phyloP scores from a whole-genome alignment of 2,329 filamentous ascomycete species.

The Penicillium sumatraense region DNA sequence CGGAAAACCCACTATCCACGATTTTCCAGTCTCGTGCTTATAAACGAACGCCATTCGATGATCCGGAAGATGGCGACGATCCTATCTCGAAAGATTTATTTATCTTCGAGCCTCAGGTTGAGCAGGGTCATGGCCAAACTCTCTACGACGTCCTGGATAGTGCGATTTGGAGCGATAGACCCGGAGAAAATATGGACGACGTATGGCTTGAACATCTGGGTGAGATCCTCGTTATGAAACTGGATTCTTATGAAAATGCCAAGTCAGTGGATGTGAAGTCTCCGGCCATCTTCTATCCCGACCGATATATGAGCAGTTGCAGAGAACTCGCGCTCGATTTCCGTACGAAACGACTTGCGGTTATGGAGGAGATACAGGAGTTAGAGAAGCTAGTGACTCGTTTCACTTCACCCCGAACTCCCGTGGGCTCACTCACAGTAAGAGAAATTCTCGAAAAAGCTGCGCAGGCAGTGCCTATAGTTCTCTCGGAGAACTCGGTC shows the following conservation, averaged over 20 bases:
- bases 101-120: slow-evolving; percentile 43
- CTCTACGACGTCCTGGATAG: slow-evolving; percentile 61
- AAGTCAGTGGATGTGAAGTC: slow-evolving; percentile 53
- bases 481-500: slow-evolving; percentile 23
- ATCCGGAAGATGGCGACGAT: slow-evolving; percentile 23
- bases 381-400: slow-evolving; percentile 37
- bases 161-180: slow-evolving; percentile 53
- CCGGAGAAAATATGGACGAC: slow-evolving; percentile 46
- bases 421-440: slow-evolving; percentile 27
- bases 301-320: slow-evolving; percentile 63
- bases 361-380: slow-evolving; percentile 37
- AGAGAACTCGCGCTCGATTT: slow-evolving; percentile 53
- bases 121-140: slow-evolving; percentile 45
- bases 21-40: slow-evolving; percentile 53
- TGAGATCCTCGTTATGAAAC: slow-evolving; percentile 60
- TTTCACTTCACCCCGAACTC: slow-evolving; percentile 31
- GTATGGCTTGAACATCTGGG: slow-evolving; percentile 55
- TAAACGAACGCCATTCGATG: slow-evolving; percentile 38
- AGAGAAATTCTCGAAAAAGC: slow-evolving; percentile 42
- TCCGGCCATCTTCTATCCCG: slow-evolving; percentile 60
- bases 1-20: slow-evolving; percentile 47
- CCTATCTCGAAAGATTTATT: slow-evolving; percentile 44
- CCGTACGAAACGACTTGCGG: slow-evolving; percentile 43
- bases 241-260: slow-evolving; percentile 41
- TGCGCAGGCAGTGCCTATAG: slow-evolving; percentile 34